A percentile compares a stretch with the other conserved stretches of the same genome.
Evolutionary conservation across 371 early-diverging fungal species (phyloP).

Genomic region (Massospora cicadina): DNA sequence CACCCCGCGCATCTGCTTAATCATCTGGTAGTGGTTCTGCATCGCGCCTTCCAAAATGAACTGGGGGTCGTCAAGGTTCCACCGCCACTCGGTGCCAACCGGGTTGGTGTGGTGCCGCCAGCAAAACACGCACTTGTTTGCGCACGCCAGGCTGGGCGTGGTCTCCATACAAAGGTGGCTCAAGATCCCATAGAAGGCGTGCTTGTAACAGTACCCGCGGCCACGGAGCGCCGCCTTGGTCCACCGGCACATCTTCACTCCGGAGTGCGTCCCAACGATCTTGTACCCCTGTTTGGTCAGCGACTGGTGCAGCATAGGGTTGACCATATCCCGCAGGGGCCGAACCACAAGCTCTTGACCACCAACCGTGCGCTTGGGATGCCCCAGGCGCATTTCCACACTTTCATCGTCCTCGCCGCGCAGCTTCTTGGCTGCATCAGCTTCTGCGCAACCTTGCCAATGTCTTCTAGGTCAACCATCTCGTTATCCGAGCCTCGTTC

Average conservation of each 20-base stretch:
- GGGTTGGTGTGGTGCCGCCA: constrained; percentile 73
- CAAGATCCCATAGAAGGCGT: constrained; percentile 49
- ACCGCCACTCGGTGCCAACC: constrained; percentile 55
- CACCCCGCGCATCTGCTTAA: constrained; percentile 60
- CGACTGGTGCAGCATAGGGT: constrained; percentile 47
- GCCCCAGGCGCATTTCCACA: constrained; percentile 24
- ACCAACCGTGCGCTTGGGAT: constrained; percentile 26
- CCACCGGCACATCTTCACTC: constrained; percentile 72
- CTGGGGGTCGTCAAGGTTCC: constrained; percentile 59
- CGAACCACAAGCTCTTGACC: constrained; percentile 19
- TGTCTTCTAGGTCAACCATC: constrained; percentile 59
- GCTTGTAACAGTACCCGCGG: constrained; percentile 66
- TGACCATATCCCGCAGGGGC: constrained; percentile 52
- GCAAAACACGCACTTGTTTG: constrained; percentile 68
- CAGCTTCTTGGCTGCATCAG: constrained; percentile 30
- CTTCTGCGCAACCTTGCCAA: constrained; percentile 42
- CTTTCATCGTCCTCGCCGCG: constrained; percentile 36
- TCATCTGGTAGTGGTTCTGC: constrained; percentile 59
- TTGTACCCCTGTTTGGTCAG: constrained; percentile 67
- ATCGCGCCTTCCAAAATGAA: constrained; percentile 54
- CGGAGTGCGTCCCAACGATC: constrained; percentile 57
- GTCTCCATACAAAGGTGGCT: constrained; percentile 51
- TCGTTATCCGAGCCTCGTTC: constrained; percentile 26
- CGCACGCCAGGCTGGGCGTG: constrained; percentile 55
- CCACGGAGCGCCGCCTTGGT: constrained; percentile 59